Evolutionary conservation across 768 basidiomycete genomes (phyloP).

Genomic region (Russula vinacea): DNA sequence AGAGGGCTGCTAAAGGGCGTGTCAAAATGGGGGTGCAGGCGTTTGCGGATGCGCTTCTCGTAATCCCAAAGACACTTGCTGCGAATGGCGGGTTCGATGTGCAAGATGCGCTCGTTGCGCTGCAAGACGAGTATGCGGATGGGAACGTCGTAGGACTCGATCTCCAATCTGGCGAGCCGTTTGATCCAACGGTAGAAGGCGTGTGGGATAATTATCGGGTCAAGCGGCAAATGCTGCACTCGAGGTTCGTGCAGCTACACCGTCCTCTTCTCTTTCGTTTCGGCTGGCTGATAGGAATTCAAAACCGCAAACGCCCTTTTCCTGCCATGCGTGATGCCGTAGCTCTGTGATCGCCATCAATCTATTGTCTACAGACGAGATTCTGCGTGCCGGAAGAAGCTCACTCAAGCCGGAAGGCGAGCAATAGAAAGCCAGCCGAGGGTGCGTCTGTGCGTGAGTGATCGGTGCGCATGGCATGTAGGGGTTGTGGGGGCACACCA

Average conservation of each 20-base stretch:
- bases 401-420: constrained; percentile 80
- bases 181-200: constrained; percentile 93
- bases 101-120: constrained; percentile 86
- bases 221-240: constrained; percentile 98
- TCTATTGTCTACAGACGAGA: constrained; percentile 93
- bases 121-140: constrained; percentile 95
- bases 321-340: constrained; percentile 14
- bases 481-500: not conserved
- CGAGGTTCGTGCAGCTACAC: constrained; percentile 58
- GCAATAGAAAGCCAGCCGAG: constrained; percentile 38
- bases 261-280: constrained; percentile 26
- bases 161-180: constrained; percentile 89
- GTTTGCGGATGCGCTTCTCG: constrained; percentile 88
- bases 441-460: constrained; percentile 2
- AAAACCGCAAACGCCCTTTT: constrained; percentile 8
- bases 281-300: constrained; percentile 25
- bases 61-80: constrained; percentile 96
- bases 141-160: constrained; percentile 92
- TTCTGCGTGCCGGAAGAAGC: constrained; percentile 83
- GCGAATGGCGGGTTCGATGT: constrained; percentile 97
- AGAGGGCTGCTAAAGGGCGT: constrained; percentile 86
- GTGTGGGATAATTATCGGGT: constrained; percentile 99
- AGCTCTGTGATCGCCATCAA: constrained; percentile 95
- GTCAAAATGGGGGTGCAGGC: constrained; percentile 98
- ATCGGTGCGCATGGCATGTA: constrained; percentile 14